phyloP scores from a whole-genome alignment of 208 protist species.

The Trichomonas vaginalis region DNA sequence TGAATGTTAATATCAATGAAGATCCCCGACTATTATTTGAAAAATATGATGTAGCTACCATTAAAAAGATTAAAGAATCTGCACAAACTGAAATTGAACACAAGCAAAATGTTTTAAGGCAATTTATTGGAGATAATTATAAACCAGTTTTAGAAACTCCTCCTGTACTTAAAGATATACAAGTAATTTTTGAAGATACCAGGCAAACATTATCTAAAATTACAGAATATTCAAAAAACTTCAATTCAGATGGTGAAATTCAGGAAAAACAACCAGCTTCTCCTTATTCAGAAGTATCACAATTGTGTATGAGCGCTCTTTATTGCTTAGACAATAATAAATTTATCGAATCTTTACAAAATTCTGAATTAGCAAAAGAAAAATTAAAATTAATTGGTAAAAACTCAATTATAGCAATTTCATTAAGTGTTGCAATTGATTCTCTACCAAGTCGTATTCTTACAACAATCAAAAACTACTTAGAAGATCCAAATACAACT shows the following conservation, averaged over 20 bases:
- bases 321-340: background rate
- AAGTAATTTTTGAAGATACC: background rate
- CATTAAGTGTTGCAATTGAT: background rate
- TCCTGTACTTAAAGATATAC: background rate
- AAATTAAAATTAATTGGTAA: too few relatives aligned
- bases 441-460: background rate
- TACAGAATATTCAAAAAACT: background rate
- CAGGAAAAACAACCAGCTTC: background rate
- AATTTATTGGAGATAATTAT: slow-evolving; percentile 18
- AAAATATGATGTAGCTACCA: background rate
- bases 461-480: background rate
- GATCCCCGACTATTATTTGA: background rate
- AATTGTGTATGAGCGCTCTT: background rate
- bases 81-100: background rate
- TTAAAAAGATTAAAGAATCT: background rate
- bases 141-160: background rate
- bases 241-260: background rate
- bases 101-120: background rate
- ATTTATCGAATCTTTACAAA: background rate
- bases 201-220: background rate
- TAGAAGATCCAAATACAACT: background rate
- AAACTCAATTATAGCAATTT: background rate
- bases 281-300: background rate
- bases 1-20: background rate
- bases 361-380: background rate